A percentile compares a stretch with the other conserved stretches of the same genome.
These are phyloP conservation scores for Neurospora crassa DNA, from an alignment of 2,329 filamentous ascomycete genomes.

Conservation along the genomic window DNA sequence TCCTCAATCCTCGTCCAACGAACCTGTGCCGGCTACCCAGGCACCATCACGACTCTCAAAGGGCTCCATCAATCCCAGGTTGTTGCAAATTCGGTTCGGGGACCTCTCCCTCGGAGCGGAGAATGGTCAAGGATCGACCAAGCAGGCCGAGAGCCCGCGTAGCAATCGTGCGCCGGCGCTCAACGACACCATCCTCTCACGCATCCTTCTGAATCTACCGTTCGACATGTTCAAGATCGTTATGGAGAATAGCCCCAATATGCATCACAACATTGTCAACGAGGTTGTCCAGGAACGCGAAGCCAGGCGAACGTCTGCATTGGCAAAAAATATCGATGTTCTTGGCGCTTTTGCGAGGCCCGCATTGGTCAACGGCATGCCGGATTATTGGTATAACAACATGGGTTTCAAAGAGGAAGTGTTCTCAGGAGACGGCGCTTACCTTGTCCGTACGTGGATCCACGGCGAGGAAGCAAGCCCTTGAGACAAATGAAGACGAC, in stretches of 20 bases:
- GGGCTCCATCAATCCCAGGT: conserved; percentile 14
- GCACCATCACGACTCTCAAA: neutral
- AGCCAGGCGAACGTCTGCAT: conserved; percentile 36
- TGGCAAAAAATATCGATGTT: conserved; percentile 25
- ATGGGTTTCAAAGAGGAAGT: conserved; percentile 22
- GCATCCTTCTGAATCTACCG: conserved; percentile 59
- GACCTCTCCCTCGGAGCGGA: conserved; percentile 17
- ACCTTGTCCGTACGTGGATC: conserved; percentile 17
- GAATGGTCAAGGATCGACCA: conserved; percentile 22
- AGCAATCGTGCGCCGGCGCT: conserved; percentile 9
- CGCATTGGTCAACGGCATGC: conserved; percentile 10
- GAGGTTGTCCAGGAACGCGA: conserved; percentile 49
- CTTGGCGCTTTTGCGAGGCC: conserved; percentile 15
- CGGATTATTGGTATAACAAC: conserved; percentile 17
- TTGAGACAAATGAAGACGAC: conserved; percentile 6
- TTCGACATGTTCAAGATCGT: conserved; percentile 56
- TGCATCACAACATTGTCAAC: conserved; percentile 38
- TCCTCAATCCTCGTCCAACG: conserved; percentile 9
- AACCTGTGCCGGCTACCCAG: conserved; percentile 8
- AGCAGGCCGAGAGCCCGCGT: neutral
- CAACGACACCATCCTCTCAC: conserved; percentile 47
- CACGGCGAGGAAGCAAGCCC: neutral
- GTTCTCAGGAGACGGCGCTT: conserved; percentile 18
- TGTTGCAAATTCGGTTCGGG: conserved; percentile 22
- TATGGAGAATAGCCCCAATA: conserved; percentile 46